Percentiles rank a stretch among this genome's conserved stretches.
phyloP scores from a whole-genome alignment of 371 early-diverging fungal species.

The Mortierella polycephala region DNA sequence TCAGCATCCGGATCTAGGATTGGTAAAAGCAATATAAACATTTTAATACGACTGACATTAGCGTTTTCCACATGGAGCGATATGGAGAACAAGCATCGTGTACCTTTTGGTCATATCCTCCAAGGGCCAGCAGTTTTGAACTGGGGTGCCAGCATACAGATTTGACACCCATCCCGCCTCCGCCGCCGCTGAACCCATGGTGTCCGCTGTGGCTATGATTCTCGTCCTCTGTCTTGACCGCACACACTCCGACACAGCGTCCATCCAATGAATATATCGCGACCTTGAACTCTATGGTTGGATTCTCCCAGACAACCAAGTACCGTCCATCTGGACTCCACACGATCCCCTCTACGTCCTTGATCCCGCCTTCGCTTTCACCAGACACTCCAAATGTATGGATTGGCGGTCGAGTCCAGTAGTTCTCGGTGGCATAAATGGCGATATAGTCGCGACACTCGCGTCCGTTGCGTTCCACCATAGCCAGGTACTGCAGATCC shows the following conservation, averaged over 20 bases:
- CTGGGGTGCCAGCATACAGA: conserved; percentile 50
- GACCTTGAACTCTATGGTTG: conserved; percentile 33
- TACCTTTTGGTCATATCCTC: conserved; percentile 54
- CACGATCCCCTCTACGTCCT: conserved; percentile 46
- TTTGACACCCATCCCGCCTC: conserved; percentile 50
- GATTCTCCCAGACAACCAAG: conserved; percentile 48
- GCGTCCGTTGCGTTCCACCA: conserved; percentile 37
- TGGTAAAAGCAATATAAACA: neutral
- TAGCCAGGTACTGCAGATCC: conserved; percentile 40
- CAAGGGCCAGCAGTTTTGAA: conserved; percentile 44
- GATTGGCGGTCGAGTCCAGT: conserved; percentile 33
- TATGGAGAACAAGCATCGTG: neutral
- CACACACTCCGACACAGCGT: conserved; percentile 28
- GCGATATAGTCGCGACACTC: conserved; percentile 47
- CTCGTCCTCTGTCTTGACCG: conserved; percentile 11
- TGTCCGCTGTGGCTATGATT: neutral
- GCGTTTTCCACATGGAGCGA: neutral
- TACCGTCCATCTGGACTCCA: conserved; percentile 54
- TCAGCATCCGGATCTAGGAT: conserved; percentile 38
- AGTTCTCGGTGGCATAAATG: conserved; percentile 44
- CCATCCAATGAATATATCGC: conserved; percentile 49
- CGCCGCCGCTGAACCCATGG: conserved; percentile 15
- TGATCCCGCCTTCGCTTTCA: conserved; percentile 31
- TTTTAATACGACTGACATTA: too few relatives aligned
- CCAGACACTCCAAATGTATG: conserved; percentile 23